Percentiles rank a stretch among this genome's conserved stretches.
phyloP scores from a whole-genome alignment of 352 stramenopile genomes.

The Globisporangium acanthophoron region DNA sequence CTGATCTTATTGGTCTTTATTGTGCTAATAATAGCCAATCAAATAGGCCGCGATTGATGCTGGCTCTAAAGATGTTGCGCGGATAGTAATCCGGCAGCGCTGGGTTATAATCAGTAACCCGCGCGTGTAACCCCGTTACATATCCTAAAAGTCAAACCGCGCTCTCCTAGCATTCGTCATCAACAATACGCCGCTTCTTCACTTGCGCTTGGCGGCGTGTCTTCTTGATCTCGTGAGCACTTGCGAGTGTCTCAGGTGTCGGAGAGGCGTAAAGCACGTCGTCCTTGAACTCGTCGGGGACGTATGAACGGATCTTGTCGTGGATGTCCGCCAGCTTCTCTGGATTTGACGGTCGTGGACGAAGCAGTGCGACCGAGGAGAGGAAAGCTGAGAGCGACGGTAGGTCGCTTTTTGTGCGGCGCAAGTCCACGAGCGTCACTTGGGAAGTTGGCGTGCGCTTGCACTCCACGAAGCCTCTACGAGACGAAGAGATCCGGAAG shows the following conservation, averaged over 20 bases:
- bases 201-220: not conserved
- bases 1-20: not conserved
- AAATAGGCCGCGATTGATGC: not conserved
- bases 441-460: not conserved
- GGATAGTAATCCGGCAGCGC: not conserved
- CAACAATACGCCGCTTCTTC: not conserved
- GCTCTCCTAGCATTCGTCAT: not conserved
- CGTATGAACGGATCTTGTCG: constrained; percentile 8
- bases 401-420: too few relatives aligned
- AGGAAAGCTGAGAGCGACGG: not conserved
- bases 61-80: not conserved
- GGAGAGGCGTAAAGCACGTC: not conserved
- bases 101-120: not conserved
- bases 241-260: not conserved
- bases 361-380: not conserved
- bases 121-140: not conserved
- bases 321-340: constrained; percentile 12
- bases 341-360: constrained; percentile 7
- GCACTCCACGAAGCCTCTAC: not conserved
- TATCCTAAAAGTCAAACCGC: not conserved
- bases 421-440: not conserved
- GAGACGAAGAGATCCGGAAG: not conserved
- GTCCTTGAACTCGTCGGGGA: constrained; percentile 10
- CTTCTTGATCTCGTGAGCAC: not conserved
- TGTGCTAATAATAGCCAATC: not conserved